phyloP scores from a whole-genome alignment of 106 monocot genomes.

The Apostasia shenzhenica region DNA sequence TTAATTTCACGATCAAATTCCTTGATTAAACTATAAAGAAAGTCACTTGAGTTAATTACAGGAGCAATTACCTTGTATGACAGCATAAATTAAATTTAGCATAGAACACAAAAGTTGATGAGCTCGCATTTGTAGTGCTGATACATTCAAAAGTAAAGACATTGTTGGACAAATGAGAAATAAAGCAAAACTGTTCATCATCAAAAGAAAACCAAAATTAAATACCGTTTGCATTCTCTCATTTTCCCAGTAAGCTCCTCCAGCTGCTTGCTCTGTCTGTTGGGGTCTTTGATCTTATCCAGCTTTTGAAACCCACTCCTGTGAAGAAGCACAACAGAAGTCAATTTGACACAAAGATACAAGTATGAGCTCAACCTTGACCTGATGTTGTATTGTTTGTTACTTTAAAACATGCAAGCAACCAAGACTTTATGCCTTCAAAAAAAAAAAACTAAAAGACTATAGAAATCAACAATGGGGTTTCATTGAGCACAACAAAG shows the following conservation, averaged over 20 bases:
- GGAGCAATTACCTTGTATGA: too few species aligned
- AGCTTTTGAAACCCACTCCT: slow-evolving; percentile 48
- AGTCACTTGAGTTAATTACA: too few species aligned
- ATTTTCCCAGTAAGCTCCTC: slow-evolving; percentile 35
- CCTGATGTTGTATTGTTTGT: too few species aligned
- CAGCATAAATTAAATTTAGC: background rate
- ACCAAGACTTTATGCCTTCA: too few species aligned
- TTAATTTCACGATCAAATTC: slow-evolving; percentile 95
- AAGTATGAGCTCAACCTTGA: too few species aligned
- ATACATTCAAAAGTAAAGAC: background rate
- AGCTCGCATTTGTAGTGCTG: background rate
- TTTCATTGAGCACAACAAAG: too few species aligned
- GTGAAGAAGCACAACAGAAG: slow-evolving; percentile 3
- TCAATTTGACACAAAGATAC: too few species aligned
- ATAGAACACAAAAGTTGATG: background rate
- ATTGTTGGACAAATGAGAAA: background rate
- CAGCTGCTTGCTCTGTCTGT: slow-evolving; percentile 31
- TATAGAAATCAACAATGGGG: too few species aligned
- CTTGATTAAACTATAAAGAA: slow-evolving; percentile 68
- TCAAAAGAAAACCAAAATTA: background rate
- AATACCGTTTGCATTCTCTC: slow-evolving; percentile 15
- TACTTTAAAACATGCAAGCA: too few species aligned
- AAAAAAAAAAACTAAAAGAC: too few species aligned
- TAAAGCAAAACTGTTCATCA: too few species aligned
- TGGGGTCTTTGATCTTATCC: slow-evolving; percentile 43